Evolutionary conservation across 768 basidiomycete species (phyloP).

Genomic region (Tricholoma furcatifolium): DNA sequence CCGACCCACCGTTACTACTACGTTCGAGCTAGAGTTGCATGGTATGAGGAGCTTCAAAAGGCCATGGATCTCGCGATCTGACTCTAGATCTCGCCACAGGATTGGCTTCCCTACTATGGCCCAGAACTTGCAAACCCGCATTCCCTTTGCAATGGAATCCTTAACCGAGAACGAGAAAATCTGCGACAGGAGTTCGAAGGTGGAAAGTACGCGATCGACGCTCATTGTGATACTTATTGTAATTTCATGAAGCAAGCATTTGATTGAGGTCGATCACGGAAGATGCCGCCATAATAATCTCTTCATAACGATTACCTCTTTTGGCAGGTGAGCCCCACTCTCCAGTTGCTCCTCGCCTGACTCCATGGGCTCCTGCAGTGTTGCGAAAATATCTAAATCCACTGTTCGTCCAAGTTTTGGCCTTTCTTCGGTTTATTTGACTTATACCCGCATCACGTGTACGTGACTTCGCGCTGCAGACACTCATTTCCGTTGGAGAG

Average conservation of each 20-base stretch:
- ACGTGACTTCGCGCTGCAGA: too few relatives aligned
- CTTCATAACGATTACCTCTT: slow-evolving; percentile 88
- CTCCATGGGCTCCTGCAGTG: slow-evolving; percentile 46
- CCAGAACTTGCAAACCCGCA: not conserved
- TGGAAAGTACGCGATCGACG: not conserved
- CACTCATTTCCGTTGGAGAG: too few relatives aligned
- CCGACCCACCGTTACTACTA: not conserved
- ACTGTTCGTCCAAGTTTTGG: slow-evolving; percentile 86
- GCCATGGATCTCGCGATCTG: not conserved
- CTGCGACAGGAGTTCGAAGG: not conserved
- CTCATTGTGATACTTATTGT: too few relatives aligned
- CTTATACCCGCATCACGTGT: slow-evolving; percentile 79
- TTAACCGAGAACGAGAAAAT: not conserved
- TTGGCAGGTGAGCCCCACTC: slow-evolving; percentile 79
- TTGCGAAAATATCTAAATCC: slow-evolving; percentile 80
- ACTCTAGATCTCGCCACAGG: not conserved
- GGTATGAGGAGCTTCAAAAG: not conserved
- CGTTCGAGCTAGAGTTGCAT: not conserved
- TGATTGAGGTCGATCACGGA: too few relatives aligned
- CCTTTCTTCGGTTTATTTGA: slow-evolving; percentile 89
- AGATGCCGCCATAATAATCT: too few relatives aligned
- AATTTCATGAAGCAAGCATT: too few relatives aligned
- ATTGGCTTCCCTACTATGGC: not conserved
- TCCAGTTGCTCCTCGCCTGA: not conserved
- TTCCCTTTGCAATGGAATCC: not conserved